A percentile compares a stretch with the other conserved stretches of the same genome.
Evolutionary conservation across 352 stramenopile genomes (phyloP).

Genomic region (Salisapilia sapeloensis): DNA sequence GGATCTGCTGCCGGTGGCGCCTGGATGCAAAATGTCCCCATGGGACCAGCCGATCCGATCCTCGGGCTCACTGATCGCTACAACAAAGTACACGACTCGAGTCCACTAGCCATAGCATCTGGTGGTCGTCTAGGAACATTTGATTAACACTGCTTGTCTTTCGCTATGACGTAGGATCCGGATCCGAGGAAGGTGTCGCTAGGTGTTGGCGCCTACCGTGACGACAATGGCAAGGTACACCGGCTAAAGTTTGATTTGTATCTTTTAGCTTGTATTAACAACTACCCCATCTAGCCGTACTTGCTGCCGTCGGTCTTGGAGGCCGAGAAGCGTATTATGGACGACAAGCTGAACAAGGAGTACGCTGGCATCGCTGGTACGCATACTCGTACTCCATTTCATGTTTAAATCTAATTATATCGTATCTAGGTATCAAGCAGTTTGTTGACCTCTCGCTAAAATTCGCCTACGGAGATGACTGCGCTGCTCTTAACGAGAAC

Average conservation of each 20-base stretch:
- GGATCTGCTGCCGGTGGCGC: constrained; percentile 20
- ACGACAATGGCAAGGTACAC: constrained; percentile 75
- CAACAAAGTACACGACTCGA: too few relatives aligned
- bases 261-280: too few relatives aligned
- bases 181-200: constrained; percentile 93
- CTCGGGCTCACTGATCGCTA: constrained; percentile 88
- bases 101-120: too few relatives aligned
- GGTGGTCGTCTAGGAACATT: constrained; percentile 1
- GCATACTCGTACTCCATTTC: constrained; percentile 7
- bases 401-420: constrained; percentile 11
- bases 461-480: constrained; percentile 96
- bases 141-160: constrained; percentile 20
- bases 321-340: constrained; percentile 91
- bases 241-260: constrained; percentile 1
- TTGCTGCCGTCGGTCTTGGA: constrained; percentile 94
- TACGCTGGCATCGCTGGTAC: constrained; percentile 88
- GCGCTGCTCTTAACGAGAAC: constrained; percentile 74
- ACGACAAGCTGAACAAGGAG: constrained; percentile 92
- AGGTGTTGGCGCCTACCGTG: constrained; percentile 97
- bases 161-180: constrained; percentile 80
- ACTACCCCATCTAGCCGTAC: too few relatives aligned
- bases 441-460: constrained; percentile 92
- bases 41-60: constrained; percentile 94
- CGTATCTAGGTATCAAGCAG: constrained; percentile 67
- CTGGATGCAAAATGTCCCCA: constrained; percentile 77